These are phyloP conservation scores for Carex cristatella DNA, from an alignment of 176 grass and related monocot genomes.

Conservation along the genomic window DNA sequence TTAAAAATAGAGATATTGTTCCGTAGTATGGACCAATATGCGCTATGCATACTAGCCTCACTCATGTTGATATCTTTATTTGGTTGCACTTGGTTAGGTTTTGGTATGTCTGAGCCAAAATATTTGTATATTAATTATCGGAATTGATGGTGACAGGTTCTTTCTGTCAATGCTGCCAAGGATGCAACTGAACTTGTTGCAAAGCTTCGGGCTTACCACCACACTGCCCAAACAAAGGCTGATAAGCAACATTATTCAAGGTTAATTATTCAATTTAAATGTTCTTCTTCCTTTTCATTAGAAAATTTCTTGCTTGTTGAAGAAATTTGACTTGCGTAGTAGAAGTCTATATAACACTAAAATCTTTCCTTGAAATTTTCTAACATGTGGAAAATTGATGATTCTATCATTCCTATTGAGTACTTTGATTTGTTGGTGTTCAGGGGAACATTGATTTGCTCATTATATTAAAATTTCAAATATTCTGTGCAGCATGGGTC, in stretches of 20 bases:
- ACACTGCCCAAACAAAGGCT: slow-evolving; percentile 78
- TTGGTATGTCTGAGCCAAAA: not conserved
- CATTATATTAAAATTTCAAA: slow-evolving; percentile 9
- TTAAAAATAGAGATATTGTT: too few relatives aligned
- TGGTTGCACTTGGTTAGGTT: not conserved
- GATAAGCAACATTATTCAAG: slow-evolving; percentile 89
- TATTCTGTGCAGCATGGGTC: slow-evolving; percentile 57
- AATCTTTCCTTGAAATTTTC: not conserved
- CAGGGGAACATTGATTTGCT: not conserved
- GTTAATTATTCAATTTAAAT: slow-evolving; percentile 24
- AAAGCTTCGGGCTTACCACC: slow-evolving; percentile 87
- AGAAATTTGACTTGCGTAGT: not conserved
- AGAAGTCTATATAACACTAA: not conserved
- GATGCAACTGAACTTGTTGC: slow-evolving; percentile 80
- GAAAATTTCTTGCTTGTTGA: not conserved
- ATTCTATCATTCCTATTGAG: not conserved
- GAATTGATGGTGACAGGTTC: slow-evolving; percentile 37
- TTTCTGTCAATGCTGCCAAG: slow-evolving; percentile 92
- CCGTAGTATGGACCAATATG: too few relatives aligned
- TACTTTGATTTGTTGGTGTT: not conserved
- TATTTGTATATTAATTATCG: not conserved
- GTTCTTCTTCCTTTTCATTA: not conserved
- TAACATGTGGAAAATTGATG: not conserved
- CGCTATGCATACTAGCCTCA: too few relatives aligned
- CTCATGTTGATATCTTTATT: not conserved